These are phyloP conservation scores for Sarcomyxa edulis DNA, from an alignment of 768 basidiomycete species.

Conservation along the genomic window DNA sequence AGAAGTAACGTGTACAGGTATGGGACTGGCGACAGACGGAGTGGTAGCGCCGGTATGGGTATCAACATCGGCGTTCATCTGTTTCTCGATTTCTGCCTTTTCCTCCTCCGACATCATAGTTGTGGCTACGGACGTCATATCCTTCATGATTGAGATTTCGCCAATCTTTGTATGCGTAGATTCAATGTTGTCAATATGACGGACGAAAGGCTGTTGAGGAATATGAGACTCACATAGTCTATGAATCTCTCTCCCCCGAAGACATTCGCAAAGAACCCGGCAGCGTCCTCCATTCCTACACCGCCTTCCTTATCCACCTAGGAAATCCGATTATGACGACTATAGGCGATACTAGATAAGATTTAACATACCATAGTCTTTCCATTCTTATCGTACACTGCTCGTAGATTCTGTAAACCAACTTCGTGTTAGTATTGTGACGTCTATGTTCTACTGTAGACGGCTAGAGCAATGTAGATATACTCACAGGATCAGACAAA, in stretches of 20 bases:
- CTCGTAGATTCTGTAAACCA: constrained; percentile 62
- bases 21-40: no score
- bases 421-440: constrained; percentile 4
- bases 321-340: not conserved
- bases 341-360: not conserved
- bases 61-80: constrained; percentile 40
- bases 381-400: constrained; percentile 94
- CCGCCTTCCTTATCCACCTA: constrained; percentile 77
- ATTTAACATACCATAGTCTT: constrained; percentile 64
- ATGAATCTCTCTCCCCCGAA: constrained; percentile 92
- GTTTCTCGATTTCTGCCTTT: constrained; percentile 78
- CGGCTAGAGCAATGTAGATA: constrained; percentile 4
- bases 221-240: constrained; percentile 73
- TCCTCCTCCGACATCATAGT: constrained; percentile 93
- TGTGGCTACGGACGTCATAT: constrained; percentile 79
- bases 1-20: no score
- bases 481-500: constrained; percentile 71
- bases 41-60: constrained; percentile 9
- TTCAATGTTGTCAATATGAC: not conserved
- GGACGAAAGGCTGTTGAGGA: not conserved
- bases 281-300: constrained; percentile 82
- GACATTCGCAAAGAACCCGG: constrained; percentile 91
- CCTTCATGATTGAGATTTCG: constrained; percentile 94
- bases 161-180: constrained; percentile 78
- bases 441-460: no score